Percentiles rank a stretch among this genome's conserved stretches.
Conservation (phyloP, 768 basidiomycete species). For the Multifurca ochricompacta region DNA sequence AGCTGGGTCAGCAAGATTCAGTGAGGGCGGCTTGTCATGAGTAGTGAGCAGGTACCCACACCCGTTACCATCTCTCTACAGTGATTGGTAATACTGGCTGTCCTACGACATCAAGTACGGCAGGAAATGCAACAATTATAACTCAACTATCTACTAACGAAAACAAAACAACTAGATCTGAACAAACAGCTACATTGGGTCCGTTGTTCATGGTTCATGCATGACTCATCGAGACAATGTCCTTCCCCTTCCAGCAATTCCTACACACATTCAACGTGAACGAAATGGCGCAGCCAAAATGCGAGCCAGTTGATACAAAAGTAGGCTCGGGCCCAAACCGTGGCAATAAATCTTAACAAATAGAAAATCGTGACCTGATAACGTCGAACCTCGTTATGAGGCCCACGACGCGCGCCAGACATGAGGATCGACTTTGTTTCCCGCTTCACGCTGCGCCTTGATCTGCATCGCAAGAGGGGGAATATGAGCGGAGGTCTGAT, state of each 20-base stretch:
- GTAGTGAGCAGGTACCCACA: no score
- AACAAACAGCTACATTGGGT: neutral
- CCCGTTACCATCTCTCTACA: no score
- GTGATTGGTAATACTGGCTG: no score
- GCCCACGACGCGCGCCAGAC: slow-evolving; percentile 14
- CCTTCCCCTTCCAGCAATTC: neutral
- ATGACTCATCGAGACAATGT: neutral
- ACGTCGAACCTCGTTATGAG: neutral
- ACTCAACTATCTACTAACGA: neutral
- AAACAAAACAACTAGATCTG: neutral
- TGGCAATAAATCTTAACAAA: slow-evolving; percentile 14
- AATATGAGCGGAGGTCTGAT: neutral
- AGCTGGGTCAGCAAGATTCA: no score
- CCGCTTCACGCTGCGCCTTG: slow-evolving; percentile 14
- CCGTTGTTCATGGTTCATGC: neutral
- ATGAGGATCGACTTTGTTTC: slow-evolving; percentile 2
- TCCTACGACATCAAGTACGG: no score
- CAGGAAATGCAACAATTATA: no score
- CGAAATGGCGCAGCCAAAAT: neutral
- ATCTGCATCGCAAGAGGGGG: slow-evolving; percentile 1
- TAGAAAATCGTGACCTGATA: neutral
- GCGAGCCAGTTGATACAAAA: slow-evolving; percentile 4
- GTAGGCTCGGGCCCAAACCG: neutral
- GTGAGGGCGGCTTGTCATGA: no score
- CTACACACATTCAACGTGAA: neutral